Evolutionary conservation across 371 early-diverging fungal genomes (phyloP).

Genomic region (Rhizopus microsporus): DNA sequence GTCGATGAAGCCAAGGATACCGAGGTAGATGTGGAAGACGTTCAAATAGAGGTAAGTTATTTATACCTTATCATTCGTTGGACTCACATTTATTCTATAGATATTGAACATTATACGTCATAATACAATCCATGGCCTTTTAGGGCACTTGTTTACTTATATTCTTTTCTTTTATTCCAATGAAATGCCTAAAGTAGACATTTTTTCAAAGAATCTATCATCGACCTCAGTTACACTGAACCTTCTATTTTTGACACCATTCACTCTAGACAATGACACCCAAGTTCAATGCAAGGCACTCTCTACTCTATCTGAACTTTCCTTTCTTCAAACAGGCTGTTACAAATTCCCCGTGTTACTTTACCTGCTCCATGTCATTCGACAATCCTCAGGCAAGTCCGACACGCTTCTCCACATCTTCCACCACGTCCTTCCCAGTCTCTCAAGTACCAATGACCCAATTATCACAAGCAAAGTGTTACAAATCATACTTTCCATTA

Average conservation of each 20-base stretch:
- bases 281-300: neutral
- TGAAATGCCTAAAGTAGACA: neutral
- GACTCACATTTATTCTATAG: neutral
- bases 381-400: slow-evolving; percentile 33
- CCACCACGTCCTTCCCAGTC: slow-evolving; percentile 43
- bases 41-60: neutral
- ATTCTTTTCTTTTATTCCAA: neutral
- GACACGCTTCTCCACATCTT: slow-evolving; percentile 38
- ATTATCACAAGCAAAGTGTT: slow-evolving; percentile 53
- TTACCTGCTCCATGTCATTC: slow-evolving; percentile 50
- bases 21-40: neutral
- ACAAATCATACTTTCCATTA: slow-evolving; percentile 45
- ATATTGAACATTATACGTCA: neutral
- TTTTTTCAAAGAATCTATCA: neutral
- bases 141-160: slow-evolving; percentile 12
- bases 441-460: slow-evolving; percentile 53
- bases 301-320: slow-evolving; percentile 5
- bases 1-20: slow-evolving; percentile 1
- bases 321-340: slow-evolving; percentile 5
- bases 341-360: slow-evolving; percentile 50
- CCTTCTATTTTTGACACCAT: slow-evolving; percentile 18
- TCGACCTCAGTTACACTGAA: neutral
- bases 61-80: neutral
- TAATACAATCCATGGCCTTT: slow-evolving; percentile 5
- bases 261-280: slow-evolving; percentile 2